Percentiles rank a stretch among this genome's conserved stretches.
phyloP scores from a whole-genome alignment of 352 stramenopile species.

The Phytophthora sp. region DNA sequence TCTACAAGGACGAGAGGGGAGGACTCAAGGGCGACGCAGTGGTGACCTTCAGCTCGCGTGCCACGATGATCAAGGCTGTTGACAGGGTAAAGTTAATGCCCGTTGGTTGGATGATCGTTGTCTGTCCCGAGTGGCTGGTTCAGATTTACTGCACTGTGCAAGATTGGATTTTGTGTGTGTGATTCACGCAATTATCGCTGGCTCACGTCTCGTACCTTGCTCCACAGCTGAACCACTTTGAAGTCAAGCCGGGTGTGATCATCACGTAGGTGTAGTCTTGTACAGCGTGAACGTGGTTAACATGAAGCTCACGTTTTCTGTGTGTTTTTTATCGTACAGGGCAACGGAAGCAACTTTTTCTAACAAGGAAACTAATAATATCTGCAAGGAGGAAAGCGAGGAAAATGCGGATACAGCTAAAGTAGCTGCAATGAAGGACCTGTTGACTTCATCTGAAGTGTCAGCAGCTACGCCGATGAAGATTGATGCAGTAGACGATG shows the following conservation, averaged over 20 bases:
- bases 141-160: neutral
- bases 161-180: neutral
- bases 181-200: constrained; percentile 20
- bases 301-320: neutral
- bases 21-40: constrained; percentile 88
- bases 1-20: constrained; percentile 83
- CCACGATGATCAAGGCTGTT: constrained; percentile 70
- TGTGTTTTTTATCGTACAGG: constrained; percentile 25
- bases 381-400: constrained; percentile 16
- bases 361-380: constrained; percentile 32
- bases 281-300: neutral
- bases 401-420: neutral
- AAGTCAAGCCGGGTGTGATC: constrained; percentile 85
- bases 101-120: constrained; percentile 6
- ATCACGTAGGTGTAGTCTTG: constrained; percentile 62
- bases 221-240: constrained; percentile 72
- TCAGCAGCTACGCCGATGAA: neutral
- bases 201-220: constrained; percentile 39
- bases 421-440: neutral
- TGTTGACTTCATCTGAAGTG: neutral
- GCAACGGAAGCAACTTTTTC: constrained; percentile 56
- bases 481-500: neutral
- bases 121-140: neutral
- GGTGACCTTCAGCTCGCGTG: constrained; percentile 79
- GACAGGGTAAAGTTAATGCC: constrained; percentile 55